Conservation (phyloP, 306 rosid genomes). For the Crotalaria pallida region DNA sequence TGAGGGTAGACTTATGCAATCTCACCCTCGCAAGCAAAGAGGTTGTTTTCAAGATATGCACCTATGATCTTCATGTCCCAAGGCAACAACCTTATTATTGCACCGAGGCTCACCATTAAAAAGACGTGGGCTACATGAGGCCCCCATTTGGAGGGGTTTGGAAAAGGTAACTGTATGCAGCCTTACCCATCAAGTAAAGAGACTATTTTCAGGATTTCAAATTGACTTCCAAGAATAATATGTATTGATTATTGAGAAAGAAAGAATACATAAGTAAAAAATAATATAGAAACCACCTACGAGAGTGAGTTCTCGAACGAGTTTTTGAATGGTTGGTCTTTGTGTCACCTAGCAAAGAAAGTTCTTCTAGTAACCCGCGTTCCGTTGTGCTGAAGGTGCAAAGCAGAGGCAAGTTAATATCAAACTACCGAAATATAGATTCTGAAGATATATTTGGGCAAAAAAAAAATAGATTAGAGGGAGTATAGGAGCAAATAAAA, state of each 20-base stretch:
- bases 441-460: conserved; percentile 2
- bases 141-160: no score
- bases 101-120: no score
- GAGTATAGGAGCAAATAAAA: background rate
- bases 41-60: no score
- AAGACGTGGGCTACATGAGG: no score
- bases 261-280: background rate
- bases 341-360: conserved; percentile 53
- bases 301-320: conserved; percentile 45
- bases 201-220: no score
- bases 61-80: no score
- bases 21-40: no score
- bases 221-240: no score
- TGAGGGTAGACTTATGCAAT: no score
- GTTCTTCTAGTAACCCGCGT: conserved; percentile 83
- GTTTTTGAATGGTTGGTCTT: conserved; percentile 47
- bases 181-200: no score
- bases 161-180: no score
- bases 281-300: conserved; percentile 40
- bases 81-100: no score
- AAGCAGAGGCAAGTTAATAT: conserved; percentile 9
- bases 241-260: background rate
- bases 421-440: background rate
- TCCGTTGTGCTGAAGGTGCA: conserved; percentile 55
- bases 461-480: background rate